Percentiles rank a stretch among this genome's conserved stretches.
Evolutionary conservation across 208 protist species (phyloP).

Genomic region (Acanthamoeba castellanii): DNA sequence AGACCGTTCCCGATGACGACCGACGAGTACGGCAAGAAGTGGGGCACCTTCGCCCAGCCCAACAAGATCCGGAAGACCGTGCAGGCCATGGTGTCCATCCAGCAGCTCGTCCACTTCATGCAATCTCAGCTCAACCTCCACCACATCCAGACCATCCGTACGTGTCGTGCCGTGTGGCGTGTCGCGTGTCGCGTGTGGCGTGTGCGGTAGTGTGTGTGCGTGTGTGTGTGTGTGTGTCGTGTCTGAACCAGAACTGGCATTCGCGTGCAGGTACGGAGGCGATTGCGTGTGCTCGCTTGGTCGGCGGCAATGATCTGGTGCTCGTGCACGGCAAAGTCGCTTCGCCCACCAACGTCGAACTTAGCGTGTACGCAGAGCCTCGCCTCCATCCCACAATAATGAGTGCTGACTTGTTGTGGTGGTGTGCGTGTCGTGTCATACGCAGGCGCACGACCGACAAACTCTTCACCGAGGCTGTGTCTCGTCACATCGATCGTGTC

Average conservation of each 20-base stretch:
- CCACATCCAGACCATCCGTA: constrained; percentile 65
- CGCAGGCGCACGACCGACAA: constrained; percentile 45
- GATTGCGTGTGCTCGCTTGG: not conserved
- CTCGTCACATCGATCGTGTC: not conserved
- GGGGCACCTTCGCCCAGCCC: not conserved
- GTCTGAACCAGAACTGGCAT: not conserved
- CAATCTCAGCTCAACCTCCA: not conserved
- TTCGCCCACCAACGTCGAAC: not conserved
- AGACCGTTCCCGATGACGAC: constrained; percentile 39
- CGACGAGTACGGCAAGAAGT: constrained; percentile 39
- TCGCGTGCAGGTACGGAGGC: constrained; percentile 21
- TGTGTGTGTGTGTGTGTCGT: not conserved
- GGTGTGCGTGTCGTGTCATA: not conserved
- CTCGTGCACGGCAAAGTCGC: constrained; percentile 44
- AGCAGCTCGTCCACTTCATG: constrained; percentile 45
- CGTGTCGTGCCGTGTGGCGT: no score
- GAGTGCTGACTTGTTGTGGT: not conserved
- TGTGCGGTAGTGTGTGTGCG: not conserved
- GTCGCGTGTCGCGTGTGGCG: not conserved
- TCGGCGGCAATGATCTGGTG: not conserved
- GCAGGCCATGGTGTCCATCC: not conserved
- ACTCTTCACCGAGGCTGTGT: not conserved
- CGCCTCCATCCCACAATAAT: not conserved
- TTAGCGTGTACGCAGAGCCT: not conserved
- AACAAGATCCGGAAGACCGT: constrained; percentile 32